These are phyloP conservation scores for Dissophora ornata DNA, from an alignment of 192 early-diverging fungal species.

Conservation along the genomic window DNA sequence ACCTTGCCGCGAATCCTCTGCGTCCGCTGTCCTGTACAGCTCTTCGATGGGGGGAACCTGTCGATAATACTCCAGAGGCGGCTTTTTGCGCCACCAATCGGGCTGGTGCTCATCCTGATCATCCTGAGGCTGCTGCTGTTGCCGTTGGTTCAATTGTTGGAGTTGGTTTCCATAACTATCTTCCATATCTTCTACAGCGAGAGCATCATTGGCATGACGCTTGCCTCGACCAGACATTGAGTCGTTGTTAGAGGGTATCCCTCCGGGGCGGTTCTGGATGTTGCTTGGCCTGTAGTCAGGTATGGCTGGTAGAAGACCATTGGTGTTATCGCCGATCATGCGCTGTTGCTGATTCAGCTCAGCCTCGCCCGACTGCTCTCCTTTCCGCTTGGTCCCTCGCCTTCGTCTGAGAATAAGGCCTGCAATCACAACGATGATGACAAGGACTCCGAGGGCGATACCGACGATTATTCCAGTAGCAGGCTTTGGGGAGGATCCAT, in stretches of 20 bases:
- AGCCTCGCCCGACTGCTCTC: not conserved
- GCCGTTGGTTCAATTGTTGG: not conserved
- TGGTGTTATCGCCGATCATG: slow-evolving; percentile 11
- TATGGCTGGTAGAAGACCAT: too few relatives aligned
- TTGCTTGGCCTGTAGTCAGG: too few relatives aligned
- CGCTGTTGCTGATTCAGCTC: slow-evolving; percentile 20
- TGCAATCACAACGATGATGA: not conserved
- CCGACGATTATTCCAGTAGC: slow-evolving; percentile 3
- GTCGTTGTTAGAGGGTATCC: too few relatives aligned
- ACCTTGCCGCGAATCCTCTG: not conserved
- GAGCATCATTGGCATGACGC: too few relatives aligned
- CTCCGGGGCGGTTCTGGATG: too few relatives aligned
- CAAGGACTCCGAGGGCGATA: not conserved
- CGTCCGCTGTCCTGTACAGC: not conserved
- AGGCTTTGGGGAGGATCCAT: too few relatives aligned
- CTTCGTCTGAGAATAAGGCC: not conserved
- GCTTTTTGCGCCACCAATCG: slow-evolving; percentile 32
- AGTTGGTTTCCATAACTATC: not conserved
- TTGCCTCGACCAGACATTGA: too few relatives aligned
- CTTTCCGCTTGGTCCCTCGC: not conserved
- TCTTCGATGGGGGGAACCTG: slow-evolving; percentile 26
- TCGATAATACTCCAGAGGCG: slow-evolving; percentile 27
- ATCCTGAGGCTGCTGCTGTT: not conserved
- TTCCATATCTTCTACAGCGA: too few relatives aligned
- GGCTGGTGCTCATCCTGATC: slow-evolving; percentile 9